phyloP scores from a whole-genome alignment of 2,329 filamentous ascomycete genomes.

The Seiridium cupressi region DNA sequence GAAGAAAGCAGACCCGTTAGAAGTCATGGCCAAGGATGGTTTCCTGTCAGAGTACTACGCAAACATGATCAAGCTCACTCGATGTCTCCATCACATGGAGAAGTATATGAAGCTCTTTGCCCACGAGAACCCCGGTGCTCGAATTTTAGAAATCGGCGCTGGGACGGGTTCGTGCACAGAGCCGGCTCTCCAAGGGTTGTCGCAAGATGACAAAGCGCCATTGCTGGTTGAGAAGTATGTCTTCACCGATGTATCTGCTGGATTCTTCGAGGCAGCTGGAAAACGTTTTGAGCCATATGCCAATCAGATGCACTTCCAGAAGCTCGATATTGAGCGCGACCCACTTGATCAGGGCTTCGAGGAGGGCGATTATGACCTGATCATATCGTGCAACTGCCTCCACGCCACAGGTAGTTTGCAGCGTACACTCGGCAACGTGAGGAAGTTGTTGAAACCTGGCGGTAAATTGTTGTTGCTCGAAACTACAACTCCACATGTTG shows the following conservation, averaged over 20 bases:
- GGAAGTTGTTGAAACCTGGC: slow-evolving; percentile 25
- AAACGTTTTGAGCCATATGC: not conserved
- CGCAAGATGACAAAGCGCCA: not conserved
- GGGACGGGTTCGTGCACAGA: slow-evolving; percentile 6
- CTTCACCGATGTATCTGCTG: slow-evolving; percentile 12
- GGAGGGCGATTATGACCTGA: slow-evolving; percentile 9
- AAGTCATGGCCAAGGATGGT: slow-evolving; percentile 4
- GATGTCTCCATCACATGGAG: not conserved
- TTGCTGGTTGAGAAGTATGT: slow-evolving; percentile 5
- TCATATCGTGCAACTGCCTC: slow-evolving; percentile 22
- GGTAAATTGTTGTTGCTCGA: slow-evolving; percentile 30
- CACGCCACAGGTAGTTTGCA: slow-evolving; percentile 27
- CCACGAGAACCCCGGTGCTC: slow-evolving; percentile 1
- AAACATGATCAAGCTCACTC: slow-evolving; percentile 3
- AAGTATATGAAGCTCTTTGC: slow-evolving; percentile 5
- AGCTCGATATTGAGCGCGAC: slow-evolving; percentile 10
- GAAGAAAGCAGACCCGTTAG: slow-evolving; percentile 3
- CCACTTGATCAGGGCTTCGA: slow-evolving; percentile 12
- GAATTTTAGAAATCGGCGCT: slow-evolving; percentile 7
- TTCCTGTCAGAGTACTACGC: slow-evolving; percentile 8
- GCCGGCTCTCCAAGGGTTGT: slow-evolving; percentile 2
- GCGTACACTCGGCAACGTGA: slow-evolving; percentile 21
- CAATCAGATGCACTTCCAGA: slow-evolving; percentile 9
- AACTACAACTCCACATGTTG: slow-evolving; percentile 19
- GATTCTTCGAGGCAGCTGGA: slow-evolving; percentile 11